These are phyloP conservation scores for Tolypocladium endophyticum DNA, from an alignment of 2,329 filamentous ascomycete genomes.

Conservation along the genomic window DNA sequence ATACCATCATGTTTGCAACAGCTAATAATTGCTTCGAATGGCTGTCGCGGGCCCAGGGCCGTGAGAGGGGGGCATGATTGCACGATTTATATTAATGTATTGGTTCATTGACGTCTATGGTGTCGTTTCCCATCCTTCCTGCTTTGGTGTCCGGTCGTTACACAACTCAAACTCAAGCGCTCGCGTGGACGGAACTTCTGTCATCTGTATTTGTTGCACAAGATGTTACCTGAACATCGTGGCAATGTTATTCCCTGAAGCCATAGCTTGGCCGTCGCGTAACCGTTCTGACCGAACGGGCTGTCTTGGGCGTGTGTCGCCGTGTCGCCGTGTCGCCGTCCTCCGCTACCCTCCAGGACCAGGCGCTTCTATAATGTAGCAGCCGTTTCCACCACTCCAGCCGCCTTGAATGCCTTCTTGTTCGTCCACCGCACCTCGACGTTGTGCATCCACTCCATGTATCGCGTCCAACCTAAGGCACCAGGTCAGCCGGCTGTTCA, in stretches of 20 bases:
- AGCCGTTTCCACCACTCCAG: conserved; percentile 52
- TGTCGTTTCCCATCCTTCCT: not conserved
- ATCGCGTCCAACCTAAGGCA: conserved; percentile 75
- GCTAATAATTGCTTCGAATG: not conserved
- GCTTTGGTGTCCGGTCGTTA: not conserved
- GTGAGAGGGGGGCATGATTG: not conserved
- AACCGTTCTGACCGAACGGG: not conserved
- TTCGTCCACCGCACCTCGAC: conserved; percentile 61
- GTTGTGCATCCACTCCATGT: conserved; percentile 87
- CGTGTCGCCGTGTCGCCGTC: too few species aligned
- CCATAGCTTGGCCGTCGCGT: not conserved
- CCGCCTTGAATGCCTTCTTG: conserved; percentile 51
- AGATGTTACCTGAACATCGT: not conserved
- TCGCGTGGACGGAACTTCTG: not conserved
- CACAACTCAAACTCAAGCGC: not conserved
- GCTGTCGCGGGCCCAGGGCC: not conserved
- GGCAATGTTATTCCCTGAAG: not conserved
- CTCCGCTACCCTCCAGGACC: not conserved
- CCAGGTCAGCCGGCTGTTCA: not conserved
- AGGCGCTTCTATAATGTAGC: conserved; percentile 32
- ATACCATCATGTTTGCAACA: conserved; percentile 11
- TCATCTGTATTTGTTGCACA: not conserved
- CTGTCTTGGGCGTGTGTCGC: not conserved
- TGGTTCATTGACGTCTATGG: not conserved
- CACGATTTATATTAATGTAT: conserved; percentile 1